Conservation (phyloP, 192 early-diverging fungal species). For the Backusella sp. region DNA sequence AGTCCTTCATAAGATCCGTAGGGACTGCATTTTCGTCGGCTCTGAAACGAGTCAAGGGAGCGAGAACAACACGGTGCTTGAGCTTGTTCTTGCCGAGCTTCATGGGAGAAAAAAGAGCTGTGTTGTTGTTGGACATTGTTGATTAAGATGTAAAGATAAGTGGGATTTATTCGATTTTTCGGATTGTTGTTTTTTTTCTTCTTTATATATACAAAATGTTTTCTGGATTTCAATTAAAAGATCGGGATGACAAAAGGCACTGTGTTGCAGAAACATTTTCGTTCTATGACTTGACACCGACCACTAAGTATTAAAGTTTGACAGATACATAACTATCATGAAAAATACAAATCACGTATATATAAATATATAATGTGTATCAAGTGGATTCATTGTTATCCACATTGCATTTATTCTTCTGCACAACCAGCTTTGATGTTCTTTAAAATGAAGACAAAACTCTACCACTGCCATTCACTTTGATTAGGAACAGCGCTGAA, state of each 20-base stretch:
- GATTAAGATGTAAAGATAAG: background rate
- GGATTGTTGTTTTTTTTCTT: background rate
- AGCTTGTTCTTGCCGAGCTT: background rate
- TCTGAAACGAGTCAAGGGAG: slow-evolving; percentile 12
- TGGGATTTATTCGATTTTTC: background rate
- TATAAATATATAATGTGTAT: too few species aligned
- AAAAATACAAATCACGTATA: background rate
- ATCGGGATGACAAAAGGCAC: background rate
- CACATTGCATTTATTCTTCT: too few species aligned
- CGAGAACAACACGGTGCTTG: slow-evolving; percentile 16
- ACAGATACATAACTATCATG: background rate
- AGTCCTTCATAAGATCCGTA: slow-evolving; percentile 3
- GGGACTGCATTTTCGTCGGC: slow-evolving; percentile 4
- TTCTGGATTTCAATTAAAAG: background rate
- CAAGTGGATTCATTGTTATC: background rate
- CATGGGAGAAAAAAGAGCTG: slow-evolving; percentile 9
- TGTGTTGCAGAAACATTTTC: background rate
- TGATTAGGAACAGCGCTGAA: background rate
- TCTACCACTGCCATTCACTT: background rate
- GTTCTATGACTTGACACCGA: background rate
- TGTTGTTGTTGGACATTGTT: background rate
- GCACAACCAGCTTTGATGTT: too few species aligned
- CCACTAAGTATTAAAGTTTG: background rate
- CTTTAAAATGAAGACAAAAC: background rate
- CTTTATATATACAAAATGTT: background rate